A percentile compares a stretch with the other conserved stretches of the same genome.
phyloP scores from a whole-genome alignment of 352 stramenopile species.

The Phytophthora parvispora region DNA sequence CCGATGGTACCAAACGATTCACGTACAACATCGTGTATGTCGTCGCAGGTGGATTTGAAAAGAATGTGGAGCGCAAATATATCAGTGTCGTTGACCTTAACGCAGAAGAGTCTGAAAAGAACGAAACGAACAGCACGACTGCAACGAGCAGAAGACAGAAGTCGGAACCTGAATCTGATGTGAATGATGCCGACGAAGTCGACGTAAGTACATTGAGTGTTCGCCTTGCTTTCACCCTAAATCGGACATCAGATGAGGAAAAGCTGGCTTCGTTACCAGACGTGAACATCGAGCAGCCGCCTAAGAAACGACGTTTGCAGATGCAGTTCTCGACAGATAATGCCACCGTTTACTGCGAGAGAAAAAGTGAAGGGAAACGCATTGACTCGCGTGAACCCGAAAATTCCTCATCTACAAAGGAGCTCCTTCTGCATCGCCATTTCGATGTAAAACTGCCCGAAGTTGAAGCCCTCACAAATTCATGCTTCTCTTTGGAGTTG shows the following conservation, averaged over 20 bases:
- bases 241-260: constrained; percentile 30
- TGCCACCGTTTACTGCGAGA: constrained; percentile 50
- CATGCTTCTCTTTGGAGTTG: constrained; percentile 48
- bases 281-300: constrained; percentile 5
- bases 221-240: constrained; percentile 36
- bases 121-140: constrained; percentile 14
- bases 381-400: background rate
- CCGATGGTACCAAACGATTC: constrained; percentile 52
- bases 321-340: constrained; percentile 57
- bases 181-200: constrained; percentile 7
- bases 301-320: constrained; percentile 39
- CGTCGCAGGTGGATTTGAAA: constrained; percentile 78
- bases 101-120: constrained; percentile 39
- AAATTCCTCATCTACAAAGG: constrained; percentile 18
- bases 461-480: constrained; percentile 46
- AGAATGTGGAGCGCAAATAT: constrained; percentile 85
- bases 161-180: constrained; percentile 13
- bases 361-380: constrained; percentile 13
- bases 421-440: constrained; percentile 66
- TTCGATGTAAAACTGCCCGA: constrained; percentile 59
- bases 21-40: constrained; percentile 79
- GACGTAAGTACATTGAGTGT: constrained; percentile 26
- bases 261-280: constrained; percentile 28
- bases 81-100: constrained; percentile 73
- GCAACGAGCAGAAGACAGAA: constrained; percentile 18